Conservation (phyloP, 1,284 basidiomycete genomes). For the Meripilus lineatus region DNA sequence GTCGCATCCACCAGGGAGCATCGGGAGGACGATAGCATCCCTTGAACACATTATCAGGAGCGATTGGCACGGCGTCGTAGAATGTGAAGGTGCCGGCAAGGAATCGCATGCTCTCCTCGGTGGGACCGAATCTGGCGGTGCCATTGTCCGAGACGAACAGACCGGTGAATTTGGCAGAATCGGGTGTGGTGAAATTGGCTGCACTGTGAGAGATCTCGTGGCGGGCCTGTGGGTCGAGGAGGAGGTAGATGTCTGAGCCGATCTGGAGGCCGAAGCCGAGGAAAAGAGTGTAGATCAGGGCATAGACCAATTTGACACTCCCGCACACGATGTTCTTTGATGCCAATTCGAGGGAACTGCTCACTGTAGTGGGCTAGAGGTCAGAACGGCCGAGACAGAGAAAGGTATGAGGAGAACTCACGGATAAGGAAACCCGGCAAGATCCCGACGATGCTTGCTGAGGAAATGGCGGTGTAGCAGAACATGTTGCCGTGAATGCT, state of each 20-base stretch:
- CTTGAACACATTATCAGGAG: slow-evolving; percentile 42
- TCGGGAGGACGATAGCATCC: slow-evolving; percentile 66
- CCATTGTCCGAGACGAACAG: slow-evolving; percentile 64
- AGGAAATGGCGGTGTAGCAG: slow-evolving; percentile 86
- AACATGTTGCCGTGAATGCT: slow-evolving; percentile 72
- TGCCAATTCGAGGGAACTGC: slow-evolving; percentile 81
- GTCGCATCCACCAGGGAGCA: slow-evolving; percentile 75
- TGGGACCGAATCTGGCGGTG: slow-evolving; percentile 26
- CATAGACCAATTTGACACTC: slow-evolving; percentile 87
- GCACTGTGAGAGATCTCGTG: slow-evolving; percentile 39
- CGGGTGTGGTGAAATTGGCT: slow-evolving; percentile 45
- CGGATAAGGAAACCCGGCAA: slow-evolving; percentile 80
- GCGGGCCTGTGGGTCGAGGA: slow-evolving; percentile 65
- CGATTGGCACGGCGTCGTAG: slow-evolving; percentile 45
- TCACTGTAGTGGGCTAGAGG: slow-evolving; percentile 45
- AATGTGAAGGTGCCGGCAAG: slow-evolving; percentile 74
- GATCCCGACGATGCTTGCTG: slow-evolving; percentile 77
- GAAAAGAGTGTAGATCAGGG: slow-evolving; percentile 87
- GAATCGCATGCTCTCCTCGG: slow-evolving; percentile 38
- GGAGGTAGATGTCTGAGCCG: slow-evolving; percentile 80
- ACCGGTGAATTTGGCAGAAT: slow-evolving; percentile 52
- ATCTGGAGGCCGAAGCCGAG: slow-evolving; percentile 86
- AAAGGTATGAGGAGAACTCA: slow-evolving; percentile 32
- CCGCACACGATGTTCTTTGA: slow-evolving; percentile 87
- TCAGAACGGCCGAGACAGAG: neutral